Conservation (phyloP, 169 alveolate genomes). For the Plasmodium coatneyi region DNA sequence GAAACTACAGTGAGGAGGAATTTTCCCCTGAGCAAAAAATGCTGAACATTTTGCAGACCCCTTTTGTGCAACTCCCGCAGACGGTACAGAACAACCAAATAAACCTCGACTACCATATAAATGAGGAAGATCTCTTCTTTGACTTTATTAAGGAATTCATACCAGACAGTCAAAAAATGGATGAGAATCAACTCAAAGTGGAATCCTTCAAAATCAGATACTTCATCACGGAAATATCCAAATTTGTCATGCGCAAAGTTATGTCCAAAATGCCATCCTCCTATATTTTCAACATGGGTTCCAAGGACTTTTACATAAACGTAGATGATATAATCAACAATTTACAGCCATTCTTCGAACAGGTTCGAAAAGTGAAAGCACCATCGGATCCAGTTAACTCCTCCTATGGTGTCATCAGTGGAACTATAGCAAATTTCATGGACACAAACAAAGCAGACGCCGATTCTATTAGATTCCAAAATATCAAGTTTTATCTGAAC, state of each 20-base stretch:
- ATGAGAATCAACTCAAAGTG: not conserved
- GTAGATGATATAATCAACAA: not conserved
- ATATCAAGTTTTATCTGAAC: constrained; percentile 21
- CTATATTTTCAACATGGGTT: not conserved
- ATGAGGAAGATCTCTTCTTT: not conserved
- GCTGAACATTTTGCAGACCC: constrained; percentile 20
- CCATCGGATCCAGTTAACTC: not conserved
- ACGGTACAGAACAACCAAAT: not conserved
- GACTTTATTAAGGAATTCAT: constrained; percentile 35
- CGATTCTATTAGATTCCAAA: not conserved
- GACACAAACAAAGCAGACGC: not conserved
- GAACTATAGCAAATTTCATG: constrained; percentile 17
- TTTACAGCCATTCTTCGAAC: not conserved
- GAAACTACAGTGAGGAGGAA: constrained; percentile 5
- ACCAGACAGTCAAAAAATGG: not conserved
- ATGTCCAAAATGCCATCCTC: constrained; percentile 22
- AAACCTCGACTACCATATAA: not conserved
- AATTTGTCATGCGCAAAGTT: constrained; percentile 18
- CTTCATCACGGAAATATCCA: constrained; percentile 9
- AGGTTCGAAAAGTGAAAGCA: not conserved
- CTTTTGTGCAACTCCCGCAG: not conserved
- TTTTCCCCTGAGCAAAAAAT: constrained; percentile 6
- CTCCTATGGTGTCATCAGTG: not conserved
- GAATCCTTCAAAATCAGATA: constrained; percentile 32
- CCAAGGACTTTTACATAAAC: not conserved